These are phyloP conservation scores for Uronychia binucleata DNA, from an alignment of 73 alveolate genomes.

Conservation along the genomic window DNA sequence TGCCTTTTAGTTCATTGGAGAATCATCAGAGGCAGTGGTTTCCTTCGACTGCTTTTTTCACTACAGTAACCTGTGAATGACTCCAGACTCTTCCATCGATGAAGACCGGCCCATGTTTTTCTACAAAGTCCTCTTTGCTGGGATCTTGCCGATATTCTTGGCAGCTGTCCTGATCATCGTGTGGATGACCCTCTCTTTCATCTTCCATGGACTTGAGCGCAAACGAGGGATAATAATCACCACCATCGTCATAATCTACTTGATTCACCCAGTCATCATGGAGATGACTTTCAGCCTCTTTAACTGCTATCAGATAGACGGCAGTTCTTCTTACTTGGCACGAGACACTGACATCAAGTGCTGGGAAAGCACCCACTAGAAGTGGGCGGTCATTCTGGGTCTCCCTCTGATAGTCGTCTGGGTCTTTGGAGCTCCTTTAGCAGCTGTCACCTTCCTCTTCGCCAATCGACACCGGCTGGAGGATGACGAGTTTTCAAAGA, in stretches of 20 bases:
- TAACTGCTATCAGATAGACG: constrained; percentile 52
- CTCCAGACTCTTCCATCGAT: too few relatives aligned
- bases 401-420: constrained; percentile 48
- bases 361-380: constrained; percentile 22
- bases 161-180: constrained; percentile 3
- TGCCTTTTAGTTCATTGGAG: constrained; percentile 14
- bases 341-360: constrained; percentile 23
- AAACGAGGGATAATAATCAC: constrained; percentile 26
- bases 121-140: constrained; percentile 18
- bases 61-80: neutral
- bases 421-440: constrained; percentile 49
- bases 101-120: constrained; percentile 9
- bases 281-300: constrained; percentile 26
- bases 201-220: neutral
- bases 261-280: constrained; percentile 48
- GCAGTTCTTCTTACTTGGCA: constrained; percentile 25
- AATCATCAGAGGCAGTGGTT: constrained; percentile 38
- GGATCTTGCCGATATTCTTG: constrained; percentile 14
- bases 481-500: constrained; percentile 13
- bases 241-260: constrained; percentile 31
- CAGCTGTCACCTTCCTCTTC: constrained; percentile 22
- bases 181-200: constrained; percentile 7
- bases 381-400: constrained; percentile 25
- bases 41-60: constrained; percentile 59
- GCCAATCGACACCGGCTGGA: constrained; percentile 11